Evolutionary conservation across 495 filamentous ascomycete species (phyloP), one percentile per base, ranked within the genome.

Genomic region (Aspergillus campestris): DNA sequence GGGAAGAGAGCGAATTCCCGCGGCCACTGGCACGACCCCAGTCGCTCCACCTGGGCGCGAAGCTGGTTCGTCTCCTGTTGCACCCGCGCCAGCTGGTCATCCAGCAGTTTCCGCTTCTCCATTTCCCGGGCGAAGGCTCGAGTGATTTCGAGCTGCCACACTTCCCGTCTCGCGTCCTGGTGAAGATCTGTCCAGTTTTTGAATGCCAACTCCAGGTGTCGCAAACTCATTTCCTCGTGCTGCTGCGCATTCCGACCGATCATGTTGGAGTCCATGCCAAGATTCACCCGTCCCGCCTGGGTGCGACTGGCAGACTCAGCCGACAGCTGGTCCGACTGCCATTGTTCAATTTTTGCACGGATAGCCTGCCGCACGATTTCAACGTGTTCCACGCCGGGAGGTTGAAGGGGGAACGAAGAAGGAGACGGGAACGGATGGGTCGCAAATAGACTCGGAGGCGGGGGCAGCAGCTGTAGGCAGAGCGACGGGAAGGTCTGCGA

Each of bases 401-500:
- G 77, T 14, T 74, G 62, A 12, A 92, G 70, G 3, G 85, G 84
- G 77, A 89, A 95, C 0, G 87, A 86, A 7, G 77, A 72, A 3
- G 75, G 65, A 2, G 78, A 83, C 3, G 87, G 64, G 47, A 91
- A 73, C n/a, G 79, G 84, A 5, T 80, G 84, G 5, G 79, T 69
- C 18, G 78, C 70, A 59, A 86, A 86, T 3, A 95, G 64, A 1
- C 84, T 86, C 9, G 84, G 80, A 11, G 89, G 89, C 27, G 84
- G 70, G 34, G 83, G 81, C 3, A 95, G 80, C 49, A 90, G 82
- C 49, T 83, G 83, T 6, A 95, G 75, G 33, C 81, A 85, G 14
- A 95, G 75, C 13, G 83, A 82, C 6, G 88, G 88, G 51, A 94
- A 94, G 24, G 83, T 84, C 48, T 92, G 77, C 18, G 81, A 64